Base-by-base conservation (phyloP, 768 basidiomycete genomes). In the Melanogaster broomeanus region DNA sequence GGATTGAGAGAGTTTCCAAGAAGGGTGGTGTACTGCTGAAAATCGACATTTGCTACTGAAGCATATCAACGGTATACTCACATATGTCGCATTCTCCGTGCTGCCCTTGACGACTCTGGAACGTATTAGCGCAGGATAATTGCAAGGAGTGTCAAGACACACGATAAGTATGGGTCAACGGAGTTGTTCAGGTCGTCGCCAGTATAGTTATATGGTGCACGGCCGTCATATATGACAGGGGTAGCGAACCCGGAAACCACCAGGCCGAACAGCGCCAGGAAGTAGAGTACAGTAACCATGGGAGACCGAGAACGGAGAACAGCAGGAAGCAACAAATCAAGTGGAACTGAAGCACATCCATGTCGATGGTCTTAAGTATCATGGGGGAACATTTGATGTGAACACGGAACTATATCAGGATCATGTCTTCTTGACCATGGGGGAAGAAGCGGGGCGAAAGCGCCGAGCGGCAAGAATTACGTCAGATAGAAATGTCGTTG, bases 121-220 rank as follows among this genome's bases (percentile, higher is more conserved):
- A 24, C n/a, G 45, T 16, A 7, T 42, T 16, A 42, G 28, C n/a
- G 13, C 7, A 22, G 44, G n/a, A 33, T n/a, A 16, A 30, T 15
- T 2, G 18, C 3, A 16, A 45, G n/a, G 43, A 18, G 10, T 13
- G 16, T 4, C 21, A 9, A 16, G 5, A 69, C 80, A 57, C 52
- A 85, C 83, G 80, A 81, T 35, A 83, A 56, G 59, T 76, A 85
- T 11, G 81, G 82, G 9, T 77, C 80, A 8, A 63, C 67, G 2
- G 77, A 80, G 3, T 61, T 63, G 53, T 84, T 73, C 28, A 84
- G 65, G 45, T 77, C 72, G 10, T 67, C 62, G n/a, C 60, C 52
- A 0, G 72, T 74, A 49, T 80, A 71, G 38, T 71, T 72, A 45
- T 72, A 72, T 0, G 76, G 76, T 4, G 77, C 78, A 9, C 82